A percentile compares a stretch with the other conserved stretches of the same genome.
Conservation (phyloP, 495 filamentous ascomycete genomes). For the Aspergillus ellipticus region DNA sequence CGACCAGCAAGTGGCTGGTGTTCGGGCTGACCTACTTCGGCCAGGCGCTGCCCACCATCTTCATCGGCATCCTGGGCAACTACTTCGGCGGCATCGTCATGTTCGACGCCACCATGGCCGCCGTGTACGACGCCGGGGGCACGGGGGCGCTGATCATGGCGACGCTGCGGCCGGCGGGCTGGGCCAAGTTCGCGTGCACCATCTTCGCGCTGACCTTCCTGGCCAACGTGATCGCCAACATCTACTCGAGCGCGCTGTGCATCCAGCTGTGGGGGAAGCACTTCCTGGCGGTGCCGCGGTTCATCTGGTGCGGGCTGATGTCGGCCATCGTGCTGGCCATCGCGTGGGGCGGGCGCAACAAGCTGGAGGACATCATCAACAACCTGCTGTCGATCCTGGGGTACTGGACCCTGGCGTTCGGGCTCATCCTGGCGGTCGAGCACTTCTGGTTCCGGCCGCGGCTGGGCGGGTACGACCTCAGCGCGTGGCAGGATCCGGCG, state of each 20-base stretch:
- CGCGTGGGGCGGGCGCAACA: slow-evolving; percentile 25
- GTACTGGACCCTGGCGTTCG: slow-evolving; percentile 27
- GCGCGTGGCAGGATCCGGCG: slow-evolving; percentile 13
- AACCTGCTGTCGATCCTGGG: slow-evolving; percentile 30
- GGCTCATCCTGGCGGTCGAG: slow-evolving; percentile 12
- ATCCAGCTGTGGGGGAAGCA: slow-evolving; percentile 27
- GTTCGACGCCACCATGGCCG: neutral
- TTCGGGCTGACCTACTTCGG: slow-evolving; percentile 4
- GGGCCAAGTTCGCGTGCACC: slow-evolving; percentile 11
- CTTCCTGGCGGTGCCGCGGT: slow-evolving; percentile 28
- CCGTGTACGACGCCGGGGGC: neutral
- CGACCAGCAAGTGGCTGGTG: slow-evolving; percentile 1
- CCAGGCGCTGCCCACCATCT: neutral
- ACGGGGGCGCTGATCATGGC: neutral
- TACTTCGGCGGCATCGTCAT: slow-evolving; percentile 3
- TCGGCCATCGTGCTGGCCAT: slow-evolving; percentile 24
- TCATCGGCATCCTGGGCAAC: slow-evolving; percentile 5
- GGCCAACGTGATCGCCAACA: slow-evolving; percentile 29
- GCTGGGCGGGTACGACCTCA: slow-evolving; percentile 14
- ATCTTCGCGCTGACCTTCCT: slow-evolving; percentile 12
- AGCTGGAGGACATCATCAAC: slow-evolving; percentile 23
- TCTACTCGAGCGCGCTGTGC: slow-evolving; percentile 26
- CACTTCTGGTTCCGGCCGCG: slow-evolving; percentile 14
- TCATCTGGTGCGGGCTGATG: slow-evolving; percentile 27
- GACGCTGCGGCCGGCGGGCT: slow-evolving; percentile 1